Evolutionary conservation across 345 rosid species (phyloP), one percentile per base, ranked within the genome.

Genomic region (Populus simonii): DNA sequence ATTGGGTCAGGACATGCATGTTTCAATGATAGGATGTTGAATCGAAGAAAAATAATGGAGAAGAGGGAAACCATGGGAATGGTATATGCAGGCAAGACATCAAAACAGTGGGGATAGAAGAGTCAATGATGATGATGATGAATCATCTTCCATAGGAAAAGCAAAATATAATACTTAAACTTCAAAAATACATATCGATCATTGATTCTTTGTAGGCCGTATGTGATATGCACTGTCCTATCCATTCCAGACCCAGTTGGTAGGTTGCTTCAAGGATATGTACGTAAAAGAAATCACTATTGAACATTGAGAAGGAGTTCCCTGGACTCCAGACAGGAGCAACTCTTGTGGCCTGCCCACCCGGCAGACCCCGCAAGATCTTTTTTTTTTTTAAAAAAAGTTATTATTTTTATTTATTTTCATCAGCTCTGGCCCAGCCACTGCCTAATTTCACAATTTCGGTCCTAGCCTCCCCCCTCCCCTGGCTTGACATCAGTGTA

Each of bases 311-410:
- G 25, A 65, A 39, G 68, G 73, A 68, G 79, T 72, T 78, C 63
- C 82, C 82, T 35, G n/a, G 82, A 80, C 68, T 72, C 82, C 76
- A 72, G 81, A 80, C 88, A 83, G 85, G 82, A 80, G 80, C 69
- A 80, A 85, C 68, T 39, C 61, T 78, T 82, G 88, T 78, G 74
- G 82, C 80, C 80, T 77, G 82, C 25, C 66, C 33, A 43, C 83
- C 85, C 72, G 68, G 71, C 83, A 80, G 72, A 53, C 41, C 67
- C 11, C 29, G 27, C 74, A 15, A 25, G 0, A 25, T 25, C 25
- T 25, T 25, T 25, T 25, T 25, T 25, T 25, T 25, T 25, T 25
- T 0, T 0, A 25, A 25, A 25, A 25, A 25, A 25, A 25, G 25
- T 25, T 25, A 25, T 25, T 33, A 33, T 33, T 33, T 33, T 33